Percentiles rank a stretch among this genome's conserved stretches.
These are phyloP conservation scores for Leccinum solheimii DNA, from an alignment of 1,284 basidiomycete genomes.

Conservation along the genomic window DNA sequence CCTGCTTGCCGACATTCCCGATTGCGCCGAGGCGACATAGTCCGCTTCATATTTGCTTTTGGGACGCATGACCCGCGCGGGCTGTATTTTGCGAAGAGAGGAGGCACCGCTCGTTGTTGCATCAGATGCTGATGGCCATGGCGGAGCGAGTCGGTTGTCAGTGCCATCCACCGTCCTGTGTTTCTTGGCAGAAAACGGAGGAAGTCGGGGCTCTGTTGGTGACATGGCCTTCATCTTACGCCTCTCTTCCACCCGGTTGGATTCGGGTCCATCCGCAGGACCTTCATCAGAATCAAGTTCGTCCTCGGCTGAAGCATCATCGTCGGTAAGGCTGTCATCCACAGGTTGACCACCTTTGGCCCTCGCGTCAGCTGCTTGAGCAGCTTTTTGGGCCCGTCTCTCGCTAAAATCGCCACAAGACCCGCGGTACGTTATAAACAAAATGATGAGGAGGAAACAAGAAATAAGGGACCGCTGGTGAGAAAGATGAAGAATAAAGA, in stretches of 20 bases:
- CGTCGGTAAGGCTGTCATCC: constrained; percentile 32
- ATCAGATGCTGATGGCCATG: constrained; percentile 22
- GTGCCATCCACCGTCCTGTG: constrained; percentile 16
- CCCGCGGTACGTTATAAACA: constrained; percentile 8
- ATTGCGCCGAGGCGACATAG: constrained; percentile 17
- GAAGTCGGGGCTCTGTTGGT: constrained; percentile 26
- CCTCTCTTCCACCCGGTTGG: constrained; percentile 30
- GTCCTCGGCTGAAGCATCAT: constrained; percentile 37
- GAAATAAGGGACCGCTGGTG: constrained; percentile 10
- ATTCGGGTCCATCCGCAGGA: constrained; percentile 21
- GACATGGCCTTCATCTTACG: constrained; percentile 28
- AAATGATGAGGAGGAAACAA: constrained; percentile 1
- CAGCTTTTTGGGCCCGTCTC: constrained; percentile 50
- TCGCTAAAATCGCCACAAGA: constrained; percentile 39
- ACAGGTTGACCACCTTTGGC: constrained; percentile 25
- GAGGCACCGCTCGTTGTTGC: constrained; percentile 14
- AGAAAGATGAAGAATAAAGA: constrained; percentile 1
- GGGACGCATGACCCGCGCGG: constrained; percentile 28
- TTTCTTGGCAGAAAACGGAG: constrained; percentile 27
- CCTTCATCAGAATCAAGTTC: constrained; percentile 47
- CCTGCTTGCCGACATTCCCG: constrained; percentile 15
- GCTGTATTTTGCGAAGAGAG: constrained; percentile 24
- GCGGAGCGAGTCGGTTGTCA: constrained; percentile 24
- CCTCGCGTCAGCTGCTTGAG: constrained; percentile 31
- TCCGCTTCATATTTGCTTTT: constrained; percentile 30